Base-by-base conservation (phyloP, 2,329 filamentous ascomycete species). In the Alternaria metachromatica region DNA sequence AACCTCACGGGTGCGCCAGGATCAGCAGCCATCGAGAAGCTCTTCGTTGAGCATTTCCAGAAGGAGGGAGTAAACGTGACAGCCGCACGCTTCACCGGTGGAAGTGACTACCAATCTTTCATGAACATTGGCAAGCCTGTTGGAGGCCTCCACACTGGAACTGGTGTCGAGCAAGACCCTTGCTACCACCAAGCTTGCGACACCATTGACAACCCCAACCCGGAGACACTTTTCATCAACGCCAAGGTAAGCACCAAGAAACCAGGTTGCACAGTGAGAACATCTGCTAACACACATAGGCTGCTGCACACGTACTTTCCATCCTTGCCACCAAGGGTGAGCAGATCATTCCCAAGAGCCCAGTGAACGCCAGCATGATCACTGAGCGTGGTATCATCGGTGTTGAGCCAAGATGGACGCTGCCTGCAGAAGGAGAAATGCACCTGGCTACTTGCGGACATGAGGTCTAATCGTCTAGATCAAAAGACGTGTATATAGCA, bases 131-230 rank as follows among this genome's bases (percentile, higher is more conserved):
- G 79, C 8, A 81, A 81, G 56, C 76, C 80, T 1, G 76, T 79
- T 7, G 80, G 80, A 26, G 80, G 80, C 11, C 72, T 81, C 18
- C 79, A 80, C 55, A 82, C 80, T 0, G 81, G 81, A 26, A 81
- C 78, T 1, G 80, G 80, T 13, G 71, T 80, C 3, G 76, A 76
- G 26, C 78, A 80, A 54, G 80, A 82, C 56, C 73, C 75, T 3
- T 80, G 80, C 66, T 82, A 82, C 62, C 80, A 82, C 62, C 72
- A 77, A 37, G 73, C 73, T 6, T 80, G 80, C 53, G 80, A 82
- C 55, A 80, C 72, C 3, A 76, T 80, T 49, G 72, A 77, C 37
- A 82, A 82, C 60, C 75, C 80, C 1, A 78, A 80, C 49, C 66
- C 76, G 4, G 73, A 71, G 3, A 80, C 80, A 3, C 70, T 80